Evolutionary conservation across 768 basidiomycete species (phyloP).

Genomic region (Suillus weaverae): DNA sequence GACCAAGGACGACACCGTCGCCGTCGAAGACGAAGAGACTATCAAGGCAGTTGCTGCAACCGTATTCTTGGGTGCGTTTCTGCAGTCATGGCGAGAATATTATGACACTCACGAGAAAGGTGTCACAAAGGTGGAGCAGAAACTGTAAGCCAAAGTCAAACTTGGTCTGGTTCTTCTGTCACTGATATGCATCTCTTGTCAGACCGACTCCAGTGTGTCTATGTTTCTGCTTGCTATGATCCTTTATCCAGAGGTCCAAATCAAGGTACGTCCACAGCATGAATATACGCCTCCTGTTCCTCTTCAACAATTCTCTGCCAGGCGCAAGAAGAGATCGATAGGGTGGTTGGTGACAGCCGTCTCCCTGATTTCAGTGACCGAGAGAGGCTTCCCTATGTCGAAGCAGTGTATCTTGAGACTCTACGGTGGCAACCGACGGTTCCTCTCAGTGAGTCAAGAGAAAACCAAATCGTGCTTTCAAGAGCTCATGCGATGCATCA

Average conservation of each 20-base stretch:
- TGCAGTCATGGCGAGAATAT: background rate
- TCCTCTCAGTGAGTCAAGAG: conserved; percentile 26
- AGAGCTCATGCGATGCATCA: conserved; percentile 1
- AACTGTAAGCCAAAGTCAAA: conserved; percentile 18
- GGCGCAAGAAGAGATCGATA: conserved; percentile 33
- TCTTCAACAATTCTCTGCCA: background rate
- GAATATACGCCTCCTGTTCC: conserved; percentile 1
- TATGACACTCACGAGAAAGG: background rate
- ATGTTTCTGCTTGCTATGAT: conserved; percentile 37
- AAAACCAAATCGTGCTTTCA: background rate
- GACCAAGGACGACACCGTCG: background rate
- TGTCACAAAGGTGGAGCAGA: conserved; percentile 24
- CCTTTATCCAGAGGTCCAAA: conserved; percentile 32
- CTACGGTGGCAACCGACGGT: conserved; percentile 31
- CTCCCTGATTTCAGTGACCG: conserved; percentile 31
- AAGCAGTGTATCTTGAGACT: conserved; percentile 32
- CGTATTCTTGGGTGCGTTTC: conserved; percentile 23
- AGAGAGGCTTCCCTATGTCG: conserved; percentile 30
- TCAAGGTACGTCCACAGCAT: conserved; percentile 9
- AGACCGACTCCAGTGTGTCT: conserved; percentile 18
- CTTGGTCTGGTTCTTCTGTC: background rate
- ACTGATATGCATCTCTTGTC: background rate
- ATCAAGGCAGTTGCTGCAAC: conserved; percentile 26
- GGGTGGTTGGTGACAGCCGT: conserved; percentile 29
- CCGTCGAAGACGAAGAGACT: conserved; percentile 9